Conservation (phyloP, 1,284 basidiomycete genomes). For the Peniophora sp. region DNA sequence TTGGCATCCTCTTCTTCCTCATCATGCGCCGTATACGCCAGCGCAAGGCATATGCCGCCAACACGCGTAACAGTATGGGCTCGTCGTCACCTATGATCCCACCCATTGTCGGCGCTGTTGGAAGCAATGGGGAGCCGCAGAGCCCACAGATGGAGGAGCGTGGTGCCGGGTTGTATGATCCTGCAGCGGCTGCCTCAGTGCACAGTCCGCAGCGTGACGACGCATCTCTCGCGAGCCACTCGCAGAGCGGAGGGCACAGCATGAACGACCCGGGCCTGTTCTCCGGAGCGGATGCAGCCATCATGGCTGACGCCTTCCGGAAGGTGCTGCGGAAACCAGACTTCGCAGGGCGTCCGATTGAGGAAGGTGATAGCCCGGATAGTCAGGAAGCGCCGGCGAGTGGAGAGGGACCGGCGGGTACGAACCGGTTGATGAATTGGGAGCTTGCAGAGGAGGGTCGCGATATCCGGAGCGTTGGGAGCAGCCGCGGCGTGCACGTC, state of each 20-base stretch:
- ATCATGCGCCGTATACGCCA: constrained; percentile 59
- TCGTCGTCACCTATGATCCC: constrained; percentile 77
- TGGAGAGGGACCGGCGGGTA: constrained; percentile 23
- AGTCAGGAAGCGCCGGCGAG: constrained; percentile 20
- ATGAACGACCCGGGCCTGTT: constrained; percentile 57
- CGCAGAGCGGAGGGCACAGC: constrained; percentile 48
- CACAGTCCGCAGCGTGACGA: constrained; percentile 48
- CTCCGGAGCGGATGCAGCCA: constrained; percentile 75
- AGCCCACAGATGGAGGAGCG: constrained; percentile 37
- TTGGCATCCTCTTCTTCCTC: constrained; percentile 60
- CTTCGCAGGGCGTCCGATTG: constrained; percentile 56
- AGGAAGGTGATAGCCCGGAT: constrained; percentile 59
- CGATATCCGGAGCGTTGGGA: constrained; percentile 73
- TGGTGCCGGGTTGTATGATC: constrained; percentile 13
- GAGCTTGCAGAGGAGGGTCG: constrained; percentile 77
- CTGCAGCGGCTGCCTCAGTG: constrained; percentile 25
- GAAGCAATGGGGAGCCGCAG: constrained; percentile 30
- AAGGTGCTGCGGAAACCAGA: constrained; percentile 79
- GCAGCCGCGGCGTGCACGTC: constrained; percentile 67
- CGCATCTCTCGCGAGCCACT: constrained; percentile 58
- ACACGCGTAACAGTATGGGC: constrained; percentile 65
- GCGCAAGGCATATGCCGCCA: constrained; percentile 35
- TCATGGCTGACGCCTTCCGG: constrained; percentile 83
- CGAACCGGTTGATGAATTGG: constrained; percentile 52
- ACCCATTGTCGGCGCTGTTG: constrained; percentile 37